phyloP scores from a whole-genome alignment of 768 basidiomycete genomes.

The Boletus pseudo-olivaceus region DNA sequence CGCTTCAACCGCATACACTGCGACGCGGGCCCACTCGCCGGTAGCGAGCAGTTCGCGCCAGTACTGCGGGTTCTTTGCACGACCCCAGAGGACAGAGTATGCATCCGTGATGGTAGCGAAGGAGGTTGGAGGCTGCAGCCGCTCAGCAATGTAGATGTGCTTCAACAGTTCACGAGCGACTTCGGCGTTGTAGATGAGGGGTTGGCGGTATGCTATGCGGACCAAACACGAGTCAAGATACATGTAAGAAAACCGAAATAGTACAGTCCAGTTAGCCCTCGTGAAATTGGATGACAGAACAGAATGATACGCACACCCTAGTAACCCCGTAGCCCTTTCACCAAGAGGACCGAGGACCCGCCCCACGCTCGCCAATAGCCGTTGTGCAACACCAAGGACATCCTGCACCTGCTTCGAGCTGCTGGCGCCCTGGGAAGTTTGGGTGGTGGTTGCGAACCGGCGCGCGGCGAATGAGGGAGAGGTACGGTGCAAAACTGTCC shows the following conservation, averaged over 20 bases:
- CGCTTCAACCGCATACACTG: slow-evolving; percentile 78
- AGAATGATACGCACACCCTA: slow-evolving; percentile 45
- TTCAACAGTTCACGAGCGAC: slow-evolving; percentile 74
- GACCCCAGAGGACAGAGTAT: slow-evolving; percentile 64
- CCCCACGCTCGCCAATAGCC: slow-evolving; percentile 49
- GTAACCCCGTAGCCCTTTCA: slow-evolving; percentile 52
- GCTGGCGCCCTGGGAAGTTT: slow-evolving; percentile 37
- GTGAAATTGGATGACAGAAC: background rate
- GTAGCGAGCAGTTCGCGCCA: slow-evolving; percentile 57
- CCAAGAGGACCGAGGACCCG: slow-evolving; percentile 47
- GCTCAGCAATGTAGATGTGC: slow-evolving; percentile 69
- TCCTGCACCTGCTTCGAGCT: slow-evolving; percentile 70
- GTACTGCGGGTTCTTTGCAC: slow-evolving; percentile 54
- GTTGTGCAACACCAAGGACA: slow-evolving; percentile 54
- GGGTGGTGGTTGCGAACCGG: slow-evolving; percentile 41
- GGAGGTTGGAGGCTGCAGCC: slow-evolving; percentile 57
- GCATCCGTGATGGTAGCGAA: slow-evolving; percentile 50
- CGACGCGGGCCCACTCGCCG: slow-evolving; percentile 66
- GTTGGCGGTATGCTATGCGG: slow-evolving; percentile 64
- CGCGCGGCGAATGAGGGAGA: slow-evolving; percentile 15
- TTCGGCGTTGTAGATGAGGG: slow-evolving; percentile 72
- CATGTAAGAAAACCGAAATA: background rate
- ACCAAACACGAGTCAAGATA: background rate
- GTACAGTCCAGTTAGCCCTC: slow-evolving; percentile 1
- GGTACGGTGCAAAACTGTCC: slow-evolving; percentile 14